Evolutionary conservation across 2,329 filamentous ascomycete species (phyloP).

Genomic region (Blumeria graminis): DNA sequence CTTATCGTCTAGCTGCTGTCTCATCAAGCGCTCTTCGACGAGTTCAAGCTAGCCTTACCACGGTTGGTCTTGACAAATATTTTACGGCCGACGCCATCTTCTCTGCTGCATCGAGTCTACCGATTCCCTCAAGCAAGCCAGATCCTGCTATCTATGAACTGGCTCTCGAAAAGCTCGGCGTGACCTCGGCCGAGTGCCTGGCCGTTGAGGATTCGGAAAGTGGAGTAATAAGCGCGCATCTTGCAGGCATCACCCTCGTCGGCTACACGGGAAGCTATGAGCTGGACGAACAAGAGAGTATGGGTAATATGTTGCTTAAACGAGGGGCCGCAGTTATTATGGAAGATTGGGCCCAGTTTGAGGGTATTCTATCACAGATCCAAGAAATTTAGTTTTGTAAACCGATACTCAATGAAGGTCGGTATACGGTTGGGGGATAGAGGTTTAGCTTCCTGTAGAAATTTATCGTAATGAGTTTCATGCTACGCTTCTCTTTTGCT

Average conservation of each 20-base stretch:
- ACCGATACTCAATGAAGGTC: neutral
- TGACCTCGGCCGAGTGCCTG: conserved; percentile 45
- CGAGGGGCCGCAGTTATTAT: conserved; percentile 40
- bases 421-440: too few relatives aligned
- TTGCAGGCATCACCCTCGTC: conserved; percentile 58
- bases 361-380: conserved; percentile 8
- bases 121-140: conserved; percentile 67
- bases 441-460: too few relatives aligned
- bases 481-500: too few relatives aligned
- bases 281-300: conserved; percentile 31
- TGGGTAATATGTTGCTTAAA: conserved; percentile 34
- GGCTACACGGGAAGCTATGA: conserved; percentile 65
- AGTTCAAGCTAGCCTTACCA: conserved; percentile 53
- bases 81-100: conserved; percentile 50
- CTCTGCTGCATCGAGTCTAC: conserved; percentile 57
- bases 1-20: conserved; percentile 58
- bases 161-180: conserved; percentile 49
- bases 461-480: too few relatives aligned
- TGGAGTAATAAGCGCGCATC: conserved; percentile 51
- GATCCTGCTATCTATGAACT: conserved; percentile 72
- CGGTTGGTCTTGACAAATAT: conserved; percentile 57
- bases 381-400: conserved; percentile 7
- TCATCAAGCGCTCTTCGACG: conserved; percentile 57
- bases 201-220: conserved; percentile 79
- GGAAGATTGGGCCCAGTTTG: conserved; percentile 31